Evolutionary conservation across 2,329 filamentous ascomycete genomes (phyloP), one percentile per base, ranked within the genome.

Genomic region (Fusarium pininemorale): DNA sequence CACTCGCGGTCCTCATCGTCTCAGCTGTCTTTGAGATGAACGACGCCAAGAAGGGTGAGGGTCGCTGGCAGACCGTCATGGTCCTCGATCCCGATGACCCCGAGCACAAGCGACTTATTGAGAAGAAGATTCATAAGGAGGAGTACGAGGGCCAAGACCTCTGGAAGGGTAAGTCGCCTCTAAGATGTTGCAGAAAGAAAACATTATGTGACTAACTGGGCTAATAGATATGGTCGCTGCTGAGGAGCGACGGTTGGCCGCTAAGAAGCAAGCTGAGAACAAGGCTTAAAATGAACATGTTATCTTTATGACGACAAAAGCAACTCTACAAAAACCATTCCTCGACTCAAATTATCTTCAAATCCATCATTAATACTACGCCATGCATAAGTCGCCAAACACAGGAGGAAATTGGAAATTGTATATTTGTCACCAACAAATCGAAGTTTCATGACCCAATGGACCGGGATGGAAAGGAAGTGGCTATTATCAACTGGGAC

Each of bases 91-190:
- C 93, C 60, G 87, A 94, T 75, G 94, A 97, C 81, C 94, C 94
- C 5, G 90, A 92, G 84, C 94, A 95, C 83, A 93, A 94, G 88
- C 87, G 93, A 78, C 81, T 95, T 75, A 93, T 97, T 76, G 94
- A 97, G 89, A 96, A 95, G 90, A 91, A 87, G 85, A 89, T 96
- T 62, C 94, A 97, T 82, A 93, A 95, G 85, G 94, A 97, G 86
- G 88, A 93, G 73, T 96, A 97, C 82, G 89, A 92, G 81, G 94
- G 94, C 50, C 94, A 97, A 85, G 95, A 98, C 83, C 88, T 98
- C 79, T 99, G 96, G 96, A 96, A 90, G 87, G 92, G 92, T 93
- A 84, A 81, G 90, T 56, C 32, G 7, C n/a, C 35, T 11, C 18
- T 38, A 1, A 22, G 7, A 35, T 20, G 5, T 9, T 15, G 4